These are phyloP conservation scores for Saprolegnia diclina DNA, from an alignment of 352 stramenopile genomes.

Conservation along the genomic window DNA sequence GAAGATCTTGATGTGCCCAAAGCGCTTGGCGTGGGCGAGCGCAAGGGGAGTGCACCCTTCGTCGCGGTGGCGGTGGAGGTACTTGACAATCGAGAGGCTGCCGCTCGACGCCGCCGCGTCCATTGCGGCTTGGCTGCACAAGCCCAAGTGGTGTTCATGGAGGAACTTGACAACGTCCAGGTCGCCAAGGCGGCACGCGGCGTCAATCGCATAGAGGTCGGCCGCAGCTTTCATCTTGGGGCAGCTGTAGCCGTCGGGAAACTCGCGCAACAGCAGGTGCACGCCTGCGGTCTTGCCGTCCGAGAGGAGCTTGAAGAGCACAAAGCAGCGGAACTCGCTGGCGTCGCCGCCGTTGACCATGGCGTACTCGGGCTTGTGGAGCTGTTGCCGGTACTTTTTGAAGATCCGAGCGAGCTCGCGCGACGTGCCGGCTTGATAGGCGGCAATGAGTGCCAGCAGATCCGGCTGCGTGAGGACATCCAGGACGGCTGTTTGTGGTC, in stretches of 20 bases:
- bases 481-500: background rate
- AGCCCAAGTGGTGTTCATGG: background rate
- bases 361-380: background rate
- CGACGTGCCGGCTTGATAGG: background rate
- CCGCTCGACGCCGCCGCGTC: background rate
- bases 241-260: background rate
- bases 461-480: background rate
- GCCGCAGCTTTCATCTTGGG: background rate
- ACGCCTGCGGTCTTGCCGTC: background rate
- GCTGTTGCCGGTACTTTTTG: background rate
- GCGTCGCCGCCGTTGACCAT: background rate
- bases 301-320: background rate
- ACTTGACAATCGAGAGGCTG: background rate
- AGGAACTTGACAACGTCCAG: background rate
- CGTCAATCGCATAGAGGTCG: background rate
- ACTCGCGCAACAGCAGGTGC: background rate
- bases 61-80: background rate
- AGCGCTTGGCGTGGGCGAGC: background rate
- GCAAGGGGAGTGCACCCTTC: constrained; percentile 2
- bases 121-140: background rate
- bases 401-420: background rate
- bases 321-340: background rate
- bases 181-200: background rate
- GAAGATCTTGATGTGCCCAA: background rate
- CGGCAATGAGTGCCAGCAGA: background rate